Conservation (phyloP, 1,139 yeast species). For the Groenewaldozyma auringiensis region DNA sequence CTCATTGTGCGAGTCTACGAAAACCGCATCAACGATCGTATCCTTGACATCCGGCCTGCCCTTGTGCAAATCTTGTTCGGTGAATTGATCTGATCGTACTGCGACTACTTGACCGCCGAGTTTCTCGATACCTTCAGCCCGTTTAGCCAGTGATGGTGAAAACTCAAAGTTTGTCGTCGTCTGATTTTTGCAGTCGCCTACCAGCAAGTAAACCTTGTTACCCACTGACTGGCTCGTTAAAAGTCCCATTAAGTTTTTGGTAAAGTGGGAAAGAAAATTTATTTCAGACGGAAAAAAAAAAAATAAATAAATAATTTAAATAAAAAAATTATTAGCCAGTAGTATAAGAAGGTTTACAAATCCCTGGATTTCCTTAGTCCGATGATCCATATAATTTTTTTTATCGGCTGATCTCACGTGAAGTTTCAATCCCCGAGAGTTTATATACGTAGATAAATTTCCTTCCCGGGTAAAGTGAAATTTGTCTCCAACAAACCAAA, state of each 20-base stretch:
- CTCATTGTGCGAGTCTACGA: neutral
- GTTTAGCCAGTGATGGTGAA: neutral
- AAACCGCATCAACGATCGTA: neutral
- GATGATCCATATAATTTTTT: too few relatives aligned
- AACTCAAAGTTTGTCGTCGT: too few relatives aligned
- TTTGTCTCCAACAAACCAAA: neutral
- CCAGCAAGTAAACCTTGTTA: neutral
- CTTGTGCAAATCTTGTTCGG: neutral
- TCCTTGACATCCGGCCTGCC: conserved; percentile 1
- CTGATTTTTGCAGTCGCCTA: neutral
- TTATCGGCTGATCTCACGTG: neutral
- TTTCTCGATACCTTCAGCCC: neutral
- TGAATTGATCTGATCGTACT: neutral
- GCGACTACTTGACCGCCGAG: neutral
- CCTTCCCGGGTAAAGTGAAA: too few relatives aligned
- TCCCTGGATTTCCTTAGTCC: too few relatives aligned
- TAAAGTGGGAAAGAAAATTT: too few relatives aligned
- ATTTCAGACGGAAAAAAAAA: too few relatives aligned
- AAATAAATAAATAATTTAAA: neutral
- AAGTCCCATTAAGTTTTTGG: conserved; percentile 1
- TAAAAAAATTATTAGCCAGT: too few relatives aligned
- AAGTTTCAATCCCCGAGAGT: too few relatives aligned
- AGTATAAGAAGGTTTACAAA: conserved; percentile 2
- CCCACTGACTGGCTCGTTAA: conserved; percentile 4
- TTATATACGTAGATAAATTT: too few relatives aligned